Evolutionary conservation across 2,329 filamentous ascomycete genomes (phyloP).

Genomic region (Ambrosiella cleistominuta): DNA sequence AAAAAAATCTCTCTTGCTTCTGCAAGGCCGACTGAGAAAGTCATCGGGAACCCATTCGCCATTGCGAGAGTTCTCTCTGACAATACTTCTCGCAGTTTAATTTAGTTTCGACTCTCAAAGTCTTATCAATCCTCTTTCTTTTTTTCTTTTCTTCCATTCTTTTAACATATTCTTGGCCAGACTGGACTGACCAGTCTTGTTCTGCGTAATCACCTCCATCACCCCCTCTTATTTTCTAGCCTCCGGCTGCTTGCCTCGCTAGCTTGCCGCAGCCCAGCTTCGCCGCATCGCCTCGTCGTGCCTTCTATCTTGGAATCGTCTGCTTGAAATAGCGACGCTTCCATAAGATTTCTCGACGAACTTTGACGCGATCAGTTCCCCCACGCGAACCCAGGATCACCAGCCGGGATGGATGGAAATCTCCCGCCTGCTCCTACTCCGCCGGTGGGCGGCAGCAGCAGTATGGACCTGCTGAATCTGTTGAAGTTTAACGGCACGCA

Average conservation of each 20-base stretch:
- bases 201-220: neutral
- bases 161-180: neutral
- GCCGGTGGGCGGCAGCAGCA: slow-evolving; percentile 21
- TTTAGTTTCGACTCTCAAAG: neutral
- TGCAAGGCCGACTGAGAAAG: slow-evolving; percentile 1
- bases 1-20: neutral
- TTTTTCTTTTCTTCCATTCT: slow-evolving; percentile 1
- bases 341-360: neutral
- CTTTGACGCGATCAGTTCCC: slow-evolving; percentile 7
- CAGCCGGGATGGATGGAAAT: slow-evolving; percentile 16
- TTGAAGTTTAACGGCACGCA: slow-evolving; percentile 39
- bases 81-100: neutral
- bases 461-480: slow-evolving; percentile 37
- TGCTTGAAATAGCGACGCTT: slow-evolving; percentile 15
- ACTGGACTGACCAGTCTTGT: neutral
- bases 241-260: slow-evolving; percentile 2
- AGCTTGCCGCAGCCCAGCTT: slow-evolving; percentile 2
- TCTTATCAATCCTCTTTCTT: neutral
- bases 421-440: slow-evolving; percentile 35
- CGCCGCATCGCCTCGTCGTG: slow-evolving; percentile 7
- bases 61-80: neutral
- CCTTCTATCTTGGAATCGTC: slow-evolving; percentile 12
- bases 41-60: slow-evolving; percentile 2
- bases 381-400: slow-evolving; percentile 5
- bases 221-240: neutral